Evolutionary conservation across 768 basidiomycete genomes (phyloP), one percentile per base, ranked within the genome.

Genomic region (Artomyces pyxidatus): DNA sequence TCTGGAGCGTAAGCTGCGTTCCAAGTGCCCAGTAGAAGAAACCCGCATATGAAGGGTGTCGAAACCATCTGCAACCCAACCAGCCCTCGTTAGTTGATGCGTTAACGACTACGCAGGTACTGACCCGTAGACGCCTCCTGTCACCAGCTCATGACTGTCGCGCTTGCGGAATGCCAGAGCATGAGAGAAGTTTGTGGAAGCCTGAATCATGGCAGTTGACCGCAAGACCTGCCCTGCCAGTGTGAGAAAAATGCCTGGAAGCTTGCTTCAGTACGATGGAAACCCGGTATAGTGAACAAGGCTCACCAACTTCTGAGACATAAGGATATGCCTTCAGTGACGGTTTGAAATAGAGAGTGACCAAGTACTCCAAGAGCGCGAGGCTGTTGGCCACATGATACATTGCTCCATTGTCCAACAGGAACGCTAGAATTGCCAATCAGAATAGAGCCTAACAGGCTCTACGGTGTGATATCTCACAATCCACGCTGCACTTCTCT

Each of bases 21-120:
- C 94, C 92, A 23, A 99, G 60, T 0, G 92, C 93, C 96, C 96
- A 98, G 65, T 95, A 98, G 65, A 88, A 95, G 71, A 97, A 99
- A 2, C 94, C 96, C 1, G 89, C 80, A 58, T 99, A 99, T 0
- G 95, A 96, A 10, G 96, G 96, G 66, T 99, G 96, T 12, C 96
- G 81, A 52, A 83, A 85, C 79, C 80, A 87, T 6, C 89, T 91
- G 57, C 37, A 47, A 22, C n/a, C n/a, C n/a, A n/a, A n/a, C n/a
- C n/a, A n/a, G n/a, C n/a, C n/a, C n/a, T n/a, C n/a, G n/a, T n/a
- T n/a, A 35, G 4, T 3, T 12, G 32, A 35, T 17, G 32, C 11
- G n/a, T 7, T 17, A 17, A 35, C 32, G 32, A 35, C 32, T 12
- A 35, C n/a, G n/a, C n/a, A n/a, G n/a, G 32, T 12, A 72, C 83